These are phyloP conservation scores for Prunus dulcis DNA, from an alignment of 306 rosid species.

Conservation along the genomic window DNA sequence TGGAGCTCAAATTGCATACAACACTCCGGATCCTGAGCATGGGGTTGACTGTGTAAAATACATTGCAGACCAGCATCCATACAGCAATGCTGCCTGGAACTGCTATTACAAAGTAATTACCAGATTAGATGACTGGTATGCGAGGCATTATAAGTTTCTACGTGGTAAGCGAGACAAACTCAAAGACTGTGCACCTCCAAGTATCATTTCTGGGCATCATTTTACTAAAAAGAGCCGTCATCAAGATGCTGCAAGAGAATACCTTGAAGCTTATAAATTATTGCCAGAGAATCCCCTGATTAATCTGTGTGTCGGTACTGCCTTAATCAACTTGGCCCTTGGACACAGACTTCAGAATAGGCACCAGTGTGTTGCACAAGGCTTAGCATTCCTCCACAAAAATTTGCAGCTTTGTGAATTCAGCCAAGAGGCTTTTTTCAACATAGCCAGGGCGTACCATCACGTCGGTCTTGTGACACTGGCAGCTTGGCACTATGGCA, in stretches of 20 bases:
- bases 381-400: slow-evolving; percentile 81
- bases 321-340: slow-evolving; percentile 79
- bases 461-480: slow-evolving; percentile 78
- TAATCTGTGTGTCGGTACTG: slow-evolving; percentile 86
- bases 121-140: slow-evolving; percentile 75
- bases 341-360: slow-evolving; percentile 89
- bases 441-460: slow-evolving; percentile 78
- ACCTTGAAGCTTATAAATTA: slow-evolving; percentile 82
- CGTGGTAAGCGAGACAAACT: slow-evolving; percentile 58
- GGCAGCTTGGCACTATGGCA: slow-evolving; percentile 64
- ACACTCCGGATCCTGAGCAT: slow-evolving; percentile 75
- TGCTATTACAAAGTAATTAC: slow-evolving; percentile 89
- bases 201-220: slow-evolving; percentile 73
- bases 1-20: slow-evolving; percentile 91
- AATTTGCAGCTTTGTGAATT: slow-evolving; percentile 59
- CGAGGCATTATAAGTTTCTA: slow-evolving; percentile 67
- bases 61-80: slow-evolving; percentile 75
- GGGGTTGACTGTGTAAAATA: slow-evolving; percentile 81
- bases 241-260: slow-evolving; percentile 88
- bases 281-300: slow-evolving; percentile 71
- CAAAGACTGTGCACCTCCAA: slow-evolving; percentile 74
- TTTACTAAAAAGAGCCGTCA: slow-evolving; percentile 65
- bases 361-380: slow-evolving; percentile 84
- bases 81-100: slow-evolving; percentile 87
- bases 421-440: slow-evolving; percentile 88